Evolutionary conservation across 441 rosid species (phyloP).

Genomic region (Populus hybrid): DNA sequence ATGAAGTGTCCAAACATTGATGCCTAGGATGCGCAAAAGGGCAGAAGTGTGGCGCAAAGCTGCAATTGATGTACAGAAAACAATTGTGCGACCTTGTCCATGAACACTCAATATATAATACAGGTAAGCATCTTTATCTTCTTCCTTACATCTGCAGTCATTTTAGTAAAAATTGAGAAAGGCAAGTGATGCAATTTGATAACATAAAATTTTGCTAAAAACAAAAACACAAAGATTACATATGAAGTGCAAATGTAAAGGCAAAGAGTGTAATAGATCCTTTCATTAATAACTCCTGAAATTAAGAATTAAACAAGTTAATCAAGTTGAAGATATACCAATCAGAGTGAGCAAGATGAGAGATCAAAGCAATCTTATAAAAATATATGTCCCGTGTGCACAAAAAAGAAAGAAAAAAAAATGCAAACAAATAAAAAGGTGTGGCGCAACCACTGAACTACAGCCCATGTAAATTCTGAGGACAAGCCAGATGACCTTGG

Average conservation of each 20-base stretch:
- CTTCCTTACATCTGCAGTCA: slow-evolving; percentile 75
- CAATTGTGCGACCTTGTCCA: slow-evolving; percentile 93
- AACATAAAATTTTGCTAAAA: background rate
- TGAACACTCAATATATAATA: slow-evolving; percentile 88
- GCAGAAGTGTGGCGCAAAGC: slow-evolving; percentile 89
- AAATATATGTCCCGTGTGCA: background rate
- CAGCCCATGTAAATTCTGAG: background rate
- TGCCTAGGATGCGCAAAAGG: slow-evolving; percentile 68
- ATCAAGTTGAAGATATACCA: background rate
- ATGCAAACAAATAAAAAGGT: slow-evolving; percentile 2
- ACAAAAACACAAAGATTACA: background rate
- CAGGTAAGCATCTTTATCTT: slow-evolving; percentile 83
- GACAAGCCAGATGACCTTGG: background rate
- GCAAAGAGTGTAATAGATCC: background rate
- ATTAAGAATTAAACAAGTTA: background rate
- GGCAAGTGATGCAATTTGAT: background rate
- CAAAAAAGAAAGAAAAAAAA: too few relatives aligned
- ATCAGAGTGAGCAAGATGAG: background rate
- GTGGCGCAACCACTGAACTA: background rate
- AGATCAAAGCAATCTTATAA: background rate
- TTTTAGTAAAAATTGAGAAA: background rate
- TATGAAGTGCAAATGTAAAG: background rate
- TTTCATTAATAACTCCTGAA: background rate
- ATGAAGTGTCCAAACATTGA: slow-evolving; percentile 70
- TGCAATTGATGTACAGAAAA: slow-evolving; percentile 95